These are phyloP conservation scores for Phytophthora agathidicida DNA, from an alignment of 352 stramenopile genomes.

Conservation along the genomic window DNA sequence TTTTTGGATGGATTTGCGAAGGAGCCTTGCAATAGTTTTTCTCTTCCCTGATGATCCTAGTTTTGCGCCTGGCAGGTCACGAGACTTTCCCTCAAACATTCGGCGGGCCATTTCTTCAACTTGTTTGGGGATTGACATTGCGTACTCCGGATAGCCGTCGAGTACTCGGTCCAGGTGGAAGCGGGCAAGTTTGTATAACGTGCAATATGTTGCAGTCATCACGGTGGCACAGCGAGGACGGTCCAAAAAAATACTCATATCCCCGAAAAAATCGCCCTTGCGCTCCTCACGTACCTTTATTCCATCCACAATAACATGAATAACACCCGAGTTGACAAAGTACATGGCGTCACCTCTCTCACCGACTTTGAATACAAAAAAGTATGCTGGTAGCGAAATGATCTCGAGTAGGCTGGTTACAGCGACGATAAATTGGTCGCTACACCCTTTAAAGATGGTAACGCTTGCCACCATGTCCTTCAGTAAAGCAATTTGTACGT, in stretches of 20 bases:
- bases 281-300: conserved; percentile 68
- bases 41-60: conserved; percentile 31
- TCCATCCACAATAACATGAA: conserved; percentile 60
- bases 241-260: conserved; percentile 66
- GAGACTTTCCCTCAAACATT: conserved; percentile 40
- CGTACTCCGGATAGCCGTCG: conserved; percentile 60
- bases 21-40: conserved; percentile 50
- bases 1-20: conserved; percentile 52
- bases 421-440: conserved; percentile 68
- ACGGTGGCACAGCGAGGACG: conserved; percentile 59
- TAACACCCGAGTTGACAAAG: conserved; percentile 66
- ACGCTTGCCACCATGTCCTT: conserved; percentile 64
- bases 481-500: conserved; percentile 66
- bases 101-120: conserved; percentile 50
- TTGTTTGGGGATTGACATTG: conserved; percentile 40
- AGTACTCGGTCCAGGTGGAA: conserved; percentile 63
- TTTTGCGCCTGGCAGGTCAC: conserved; percentile 14
- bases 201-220: conserved; percentile 63
- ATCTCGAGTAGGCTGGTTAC: conserved; percentile 70
- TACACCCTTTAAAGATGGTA: conserved; percentile 64
- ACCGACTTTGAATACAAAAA: conserved; percentile 51
- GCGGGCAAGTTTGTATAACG: conserved; percentile 61
- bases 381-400: conserved; percentile 60
- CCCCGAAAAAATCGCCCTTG: conserved; percentile 69
- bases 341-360: conserved; percentile 75